Evolutionary conservation across 2,329 filamentous ascomycete species (phyloP), one percentile per base, ranked within the genome.

Genomic region (Juglanconis oblonga): DNA sequence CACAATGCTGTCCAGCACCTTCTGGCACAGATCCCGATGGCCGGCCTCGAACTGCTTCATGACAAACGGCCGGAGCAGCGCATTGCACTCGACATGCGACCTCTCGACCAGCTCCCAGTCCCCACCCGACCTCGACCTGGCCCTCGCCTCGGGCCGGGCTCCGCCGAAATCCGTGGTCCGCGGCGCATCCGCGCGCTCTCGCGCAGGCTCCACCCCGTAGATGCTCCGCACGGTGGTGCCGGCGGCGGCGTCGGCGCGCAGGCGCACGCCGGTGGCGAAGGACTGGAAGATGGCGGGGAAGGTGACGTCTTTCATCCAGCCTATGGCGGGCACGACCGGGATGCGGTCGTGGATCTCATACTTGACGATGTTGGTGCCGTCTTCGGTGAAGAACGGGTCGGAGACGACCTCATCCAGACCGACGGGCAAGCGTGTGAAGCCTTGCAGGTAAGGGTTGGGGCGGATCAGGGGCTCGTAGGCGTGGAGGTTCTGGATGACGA

Each of bases 281-380:
- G 68, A 71, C 66, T 81, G 78, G 62, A 80, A 79, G 33, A 77
- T 72, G 62, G 75, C 76, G 4, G 74, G 74, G 59, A 80, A 75
- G 55, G 64, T 65, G 42, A 81, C 71, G 36, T 74, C 72, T 65
- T 75, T 79, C 51, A 40, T 53, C 7, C 58, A 51, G n/a, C 59
- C 59, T 31, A 78, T 76, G 6, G 79, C 70, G 29, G 78, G 68
- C 33, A 72, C 67, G 64, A 80, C 71, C 57, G 73, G 67, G 45
- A 74, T 67, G 63, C 73, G 72, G 53, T 76, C 71, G 53, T 69
- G 64, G 47, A 73, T 68, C 52, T 70, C 65, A 58, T 69, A 73
- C n/a, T 62, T 55, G 32, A 50, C 53, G 48, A 58, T 32, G 29
- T 29, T 50, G 49, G 50, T 56, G 33, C 64, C 64, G 17, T 61